phyloP scores from a whole-genome alignment of 2,329 filamentous ascomycete genomes.

The Zymoseptoria ardabiliae region DNA sequence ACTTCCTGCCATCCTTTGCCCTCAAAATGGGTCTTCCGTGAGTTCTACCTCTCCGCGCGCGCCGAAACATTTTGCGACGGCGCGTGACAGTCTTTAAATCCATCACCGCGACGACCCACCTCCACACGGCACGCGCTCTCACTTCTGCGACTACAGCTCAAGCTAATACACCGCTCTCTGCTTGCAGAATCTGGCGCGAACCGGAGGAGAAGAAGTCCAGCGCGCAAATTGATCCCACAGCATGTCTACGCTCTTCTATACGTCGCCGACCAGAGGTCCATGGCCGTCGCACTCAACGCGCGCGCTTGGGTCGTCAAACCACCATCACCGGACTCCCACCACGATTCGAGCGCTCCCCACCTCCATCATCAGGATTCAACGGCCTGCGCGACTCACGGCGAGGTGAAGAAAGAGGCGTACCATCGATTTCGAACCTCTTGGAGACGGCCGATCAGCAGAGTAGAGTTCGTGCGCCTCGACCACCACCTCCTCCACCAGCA shows the following conservation, averaged over 20 bases:
- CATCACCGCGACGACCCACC: neutral
- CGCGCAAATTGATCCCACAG: slow-evolving; percentile 45
- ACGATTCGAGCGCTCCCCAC: slow-evolving; percentile 20
- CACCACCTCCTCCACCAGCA: slow-evolving; percentile 15
- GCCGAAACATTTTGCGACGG: neutral
- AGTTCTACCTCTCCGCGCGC: slow-evolving; percentile 18
- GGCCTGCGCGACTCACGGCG: slow-evolving; percentile 16
- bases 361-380: slow-evolving; percentile 14
- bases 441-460: slow-evolving; percentile 20
- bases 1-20: slow-evolving; percentile 4
- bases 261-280: slow-evolving; percentile 38
- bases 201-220: slow-evolving; percentile 40
- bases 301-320: slow-evolving; percentile 23
- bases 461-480: neutral
- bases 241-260: slow-evolving; percentile 47
- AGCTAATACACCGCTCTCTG: slow-evolving; percentile 6
- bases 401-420: slow-evolving; percentile 19
- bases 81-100: neutral
- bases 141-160: neutral
- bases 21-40: slow-evolving; percentile 44
- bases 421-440: slow-evolving; percentile 25
- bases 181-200: slow-evolving; percentile 44
- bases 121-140: slow-evolving; percentile 9
- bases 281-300: slow-evolving; percentile 20
- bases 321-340: slow-evolving; percentile 17